Evolutionary conservation across 2,329 filamentous ascomycete genomes (phyloP).

Genomic region (Neonectria punicea): DNA sequence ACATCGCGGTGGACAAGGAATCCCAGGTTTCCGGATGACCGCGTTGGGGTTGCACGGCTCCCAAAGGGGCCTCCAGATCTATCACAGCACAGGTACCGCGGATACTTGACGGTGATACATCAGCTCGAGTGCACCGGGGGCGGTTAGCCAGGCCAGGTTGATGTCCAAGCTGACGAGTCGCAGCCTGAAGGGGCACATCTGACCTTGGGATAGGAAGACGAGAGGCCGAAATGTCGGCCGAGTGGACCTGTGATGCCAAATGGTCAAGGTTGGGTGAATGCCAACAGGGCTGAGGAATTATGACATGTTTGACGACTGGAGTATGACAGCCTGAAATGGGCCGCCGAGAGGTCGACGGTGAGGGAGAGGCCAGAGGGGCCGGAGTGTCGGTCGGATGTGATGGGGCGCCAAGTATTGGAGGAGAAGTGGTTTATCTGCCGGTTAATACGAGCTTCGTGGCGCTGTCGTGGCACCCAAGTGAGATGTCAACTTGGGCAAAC

Average conservation of each 20-base stretch:
- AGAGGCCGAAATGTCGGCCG: constrained; percentile 13
- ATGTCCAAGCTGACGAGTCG: constrained; percentile 16
- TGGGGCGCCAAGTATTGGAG: constrained; percentile 17
- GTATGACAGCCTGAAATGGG: constrained; percentile 22
- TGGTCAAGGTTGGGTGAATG: not conserved
- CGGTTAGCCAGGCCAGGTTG: constrained; percentile 4
- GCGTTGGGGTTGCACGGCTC: constrained; percentile 25
- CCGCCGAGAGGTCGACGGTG: not conserved
- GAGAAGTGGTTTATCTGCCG: constrained; percentile 22
- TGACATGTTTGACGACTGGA: constrained; percentile 18
- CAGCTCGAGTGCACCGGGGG: not conserved
- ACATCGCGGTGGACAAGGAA: constrained; percentile 5
- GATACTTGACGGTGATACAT: constrained; percentile 12
- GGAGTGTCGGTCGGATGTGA: constrained; percentile 22
- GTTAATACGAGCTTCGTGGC: constrained; percentile 34
- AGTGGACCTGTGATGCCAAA: constrained; percentile 14
- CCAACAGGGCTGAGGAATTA: constrained; percentile 14
- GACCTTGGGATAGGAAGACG: constrained; percentile 5
- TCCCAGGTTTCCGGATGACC: constrained; percentile 25
- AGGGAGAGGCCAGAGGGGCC: not conserved
- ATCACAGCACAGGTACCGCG: constrained; percentile 34
- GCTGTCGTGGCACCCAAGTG: constrained; percentile 38
- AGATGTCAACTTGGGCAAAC: constrained; percentile 27
- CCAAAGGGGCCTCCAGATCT: constrained; percentile 36
- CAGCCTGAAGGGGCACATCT: constrained; percentile 6